These are phyloP conservation scores for Aspergillus quadricinctus DNA, from an alignment of 2,329 filamentous ascomycete genomes.

Conservation along the genomic window DNA sequence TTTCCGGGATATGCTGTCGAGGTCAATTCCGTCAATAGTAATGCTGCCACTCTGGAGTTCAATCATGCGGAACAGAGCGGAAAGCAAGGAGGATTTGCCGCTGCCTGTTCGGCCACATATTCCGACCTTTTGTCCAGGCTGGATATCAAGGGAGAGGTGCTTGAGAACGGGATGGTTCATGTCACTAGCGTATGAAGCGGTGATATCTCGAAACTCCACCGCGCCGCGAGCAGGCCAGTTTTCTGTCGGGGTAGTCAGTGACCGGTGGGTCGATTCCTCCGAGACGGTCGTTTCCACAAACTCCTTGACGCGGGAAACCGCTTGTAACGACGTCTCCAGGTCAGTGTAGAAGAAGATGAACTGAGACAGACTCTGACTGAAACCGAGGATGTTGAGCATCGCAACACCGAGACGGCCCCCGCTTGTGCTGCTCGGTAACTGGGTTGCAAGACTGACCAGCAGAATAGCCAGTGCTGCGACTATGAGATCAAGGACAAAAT, in stretches of 20 bases:
- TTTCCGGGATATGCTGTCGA: slow-evolving; percentile 7
- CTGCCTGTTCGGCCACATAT: background rate
- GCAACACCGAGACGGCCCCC: background rate
- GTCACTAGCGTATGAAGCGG: background rate
- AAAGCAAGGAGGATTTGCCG: slow-evolving; percentile 21
- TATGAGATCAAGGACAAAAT: slow-evolving; percentile 38
- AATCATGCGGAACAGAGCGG: slow-evolving; percentile 16
- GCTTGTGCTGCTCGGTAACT: background rate
- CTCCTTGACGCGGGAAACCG: background rate
- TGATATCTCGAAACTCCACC: background rate
- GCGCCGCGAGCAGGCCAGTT: background rate
- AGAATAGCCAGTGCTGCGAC: slow-evolving; percentile 25
- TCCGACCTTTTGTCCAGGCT: background rate
- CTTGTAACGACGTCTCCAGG: slow-evolving; percentile 2
- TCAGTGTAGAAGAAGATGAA: background rate
- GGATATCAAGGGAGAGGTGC: background rate
- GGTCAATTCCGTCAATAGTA: slow-evolving; percentile 18
- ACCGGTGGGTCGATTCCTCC: background rate
- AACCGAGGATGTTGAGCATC: slow-evolving; percentile 1
- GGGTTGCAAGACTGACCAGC: background rate
- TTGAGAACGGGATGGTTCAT: background rate
- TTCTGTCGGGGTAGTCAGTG: background rate
- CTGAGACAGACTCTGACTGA: background rate
- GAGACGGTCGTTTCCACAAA: background rate
- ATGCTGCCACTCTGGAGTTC: slow-evolving; percentile 20